Evolutionary conservation across 441 rosid genomes (phyloP), one percentile per base, ranked within the genome.

Genomic region (Euphorbia schlechtendalii): DNA sequence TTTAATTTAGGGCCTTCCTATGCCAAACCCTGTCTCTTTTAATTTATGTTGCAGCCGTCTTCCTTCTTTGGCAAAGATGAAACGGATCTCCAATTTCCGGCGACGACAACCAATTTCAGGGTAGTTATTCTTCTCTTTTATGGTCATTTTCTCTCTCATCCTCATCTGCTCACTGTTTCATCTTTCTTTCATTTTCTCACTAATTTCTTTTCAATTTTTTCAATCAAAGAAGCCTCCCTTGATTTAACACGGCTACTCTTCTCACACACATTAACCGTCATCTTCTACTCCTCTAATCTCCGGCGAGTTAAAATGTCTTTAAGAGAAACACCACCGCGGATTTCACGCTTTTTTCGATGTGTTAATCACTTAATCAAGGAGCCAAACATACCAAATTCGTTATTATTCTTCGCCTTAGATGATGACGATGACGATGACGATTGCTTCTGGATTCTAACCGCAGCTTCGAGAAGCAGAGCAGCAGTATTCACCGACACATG

Each of bases 401-500:
- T 71, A 65, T 48, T 82, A 56, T 70, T 76, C 61, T 24, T 75
- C 22, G 79, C 67, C 53, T 74, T 61, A 53, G 76, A 75, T 10
- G 34, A 32, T 6, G 34, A n/a, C n/a, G n/a, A n/a, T n/a, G n/a
- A 32, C 34, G 34, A 32, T 6, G 84, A 45, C 10, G 85, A 66
- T 13, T 76, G 82, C 46, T 82, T 86, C 53, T 86, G 93, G 72
- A 92, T 82, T 84, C 90, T 84, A 38, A 81, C 77, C 32, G 96
- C 90, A 30, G 98, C 93, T 76, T 92, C 95, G 14, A 86, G 83
- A 30, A 92, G 82, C 17, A 85, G 58, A 45, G 92, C 77, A 0
- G 96, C 88, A 12, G 95, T 89, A 71, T 79, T 83, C 13, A 88
- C 80, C 0, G 96, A 96, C 49, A 86, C 77, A 28, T 82, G 84